Conservation (phyloP, 495 filamentous ascomycete species). For the Aspergillus nidulans region DNA sequence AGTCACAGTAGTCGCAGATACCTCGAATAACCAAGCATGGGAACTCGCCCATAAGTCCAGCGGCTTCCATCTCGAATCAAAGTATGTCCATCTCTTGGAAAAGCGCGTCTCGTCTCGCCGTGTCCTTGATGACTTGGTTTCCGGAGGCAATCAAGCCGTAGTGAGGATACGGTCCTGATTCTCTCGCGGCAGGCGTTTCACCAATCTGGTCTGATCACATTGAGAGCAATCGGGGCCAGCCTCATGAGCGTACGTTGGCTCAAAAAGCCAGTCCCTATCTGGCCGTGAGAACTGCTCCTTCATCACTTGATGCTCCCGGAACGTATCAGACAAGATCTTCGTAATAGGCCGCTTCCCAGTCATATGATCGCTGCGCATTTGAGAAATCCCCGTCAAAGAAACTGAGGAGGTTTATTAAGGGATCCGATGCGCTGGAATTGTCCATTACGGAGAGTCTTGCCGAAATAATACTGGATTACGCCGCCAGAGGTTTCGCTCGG, state of each 20-base stretch:
- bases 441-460: constrained; percentile 22
- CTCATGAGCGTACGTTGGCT: constrained; percentile 23
- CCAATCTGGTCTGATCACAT: constrained; percentile 12
- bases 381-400: constrained; percentile 27
- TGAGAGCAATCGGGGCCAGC: constrained; percentile 13
- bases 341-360: constrained; percentile 10
- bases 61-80: constrained; percentile 43
- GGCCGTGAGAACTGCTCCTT: constrained; percentile 15
- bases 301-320: constrained; percentile 16
- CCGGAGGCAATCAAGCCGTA: constrained; percentile 20
- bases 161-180: constrained; percentile 12
- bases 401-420: constrained; percentile 17
- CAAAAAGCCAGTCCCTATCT: constrained; percentile 27
- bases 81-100: constrained; percentile 22
- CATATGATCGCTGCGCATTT: constrained; percentile 17
- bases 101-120: constrained; percentile 14
- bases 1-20: constrained; percentile 2
- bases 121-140: constrained; percentile 19
- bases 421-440: neutral
- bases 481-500: constrained; percentile 20
- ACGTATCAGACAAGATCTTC: constrained; percentile 14
- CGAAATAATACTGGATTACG: constrained; percentile 35
- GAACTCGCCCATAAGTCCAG: neutral
- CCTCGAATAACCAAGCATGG: neutral
- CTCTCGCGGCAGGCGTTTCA: constrained; percentile 10